These are phyloP conservation scores for Setomelanomma holmii DNA, from an alignment of 2,329 filamentous ascomycete species.

Conservation along the genomic window DNA sequence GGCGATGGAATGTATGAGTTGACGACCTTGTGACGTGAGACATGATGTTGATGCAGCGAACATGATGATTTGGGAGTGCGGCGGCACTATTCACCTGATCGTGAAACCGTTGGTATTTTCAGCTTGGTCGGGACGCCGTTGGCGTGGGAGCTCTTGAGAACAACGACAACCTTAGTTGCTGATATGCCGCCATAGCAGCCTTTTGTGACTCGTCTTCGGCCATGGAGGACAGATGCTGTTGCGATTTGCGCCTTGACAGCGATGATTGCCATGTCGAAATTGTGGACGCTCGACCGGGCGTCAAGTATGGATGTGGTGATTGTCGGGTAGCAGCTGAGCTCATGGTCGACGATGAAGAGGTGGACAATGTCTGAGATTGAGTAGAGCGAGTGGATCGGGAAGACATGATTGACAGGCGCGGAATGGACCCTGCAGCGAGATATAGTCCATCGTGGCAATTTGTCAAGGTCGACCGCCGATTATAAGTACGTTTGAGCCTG, in stretches of 20 bases:
- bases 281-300: conserved; percentile 33
- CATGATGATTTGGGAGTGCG: too few relatives aligned
- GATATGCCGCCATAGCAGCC: conserved; percentile 44
- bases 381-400: conserved; percentile 18
- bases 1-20: too few relatives aligned
- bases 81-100: too few relatives aligned
- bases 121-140: conserved; percentile 1
- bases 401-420: conserved; percentile 15
- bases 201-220: conserved; percentile 28
- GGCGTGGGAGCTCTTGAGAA: conserved; percentile 44
- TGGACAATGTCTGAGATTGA: conserved; percentile 25
- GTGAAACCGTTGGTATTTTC: too few relatives aligned
- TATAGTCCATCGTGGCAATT: conserved; percentile 25
- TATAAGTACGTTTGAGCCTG: conserved; percentile 7
- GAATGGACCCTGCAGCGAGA: conserved; percentile 5
- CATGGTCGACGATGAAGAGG: conserved; percentile 26
- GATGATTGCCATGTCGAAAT: conserved; percentile 44
- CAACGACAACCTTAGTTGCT: conserved; percentile 39
- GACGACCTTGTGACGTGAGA: too few relatives aligned
- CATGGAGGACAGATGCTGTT: conserved; percentile 14
- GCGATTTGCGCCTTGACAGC: conserved; percentile 28
- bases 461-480: conserved; percentile 17
- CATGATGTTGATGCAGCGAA: too few relatives aligned
- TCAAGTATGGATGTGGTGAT: conserved; percentile 35
- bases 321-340: conserved; percentile 18